A percentile compares a stretch with the other conserved stretches of the same genome.
phyloP scores from a whole-genome alignment of 805 yeast species.

The Wickerhamomyces hampshirensis region DNA sequence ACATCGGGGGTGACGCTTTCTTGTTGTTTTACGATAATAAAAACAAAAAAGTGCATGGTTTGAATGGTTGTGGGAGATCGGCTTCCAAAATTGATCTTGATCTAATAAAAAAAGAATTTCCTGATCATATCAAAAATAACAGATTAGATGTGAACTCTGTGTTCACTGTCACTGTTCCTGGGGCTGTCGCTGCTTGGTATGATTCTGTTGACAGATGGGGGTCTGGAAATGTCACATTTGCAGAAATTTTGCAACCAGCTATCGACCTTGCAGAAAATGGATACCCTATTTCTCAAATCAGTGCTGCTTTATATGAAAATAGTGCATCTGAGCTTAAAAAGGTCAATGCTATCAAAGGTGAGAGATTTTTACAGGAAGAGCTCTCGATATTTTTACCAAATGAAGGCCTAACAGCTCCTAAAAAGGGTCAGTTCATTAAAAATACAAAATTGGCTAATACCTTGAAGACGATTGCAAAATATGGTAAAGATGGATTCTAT shows the following conservation, averaged over 20 bases:
- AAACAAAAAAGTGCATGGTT: constrained; percentile 50
- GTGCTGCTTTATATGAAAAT: constrained; percentile 46
- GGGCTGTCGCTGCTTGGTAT: constrained; percentile 76
- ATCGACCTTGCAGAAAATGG: constrained; percentile 68
- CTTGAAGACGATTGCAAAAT: constrained; percentile 42
- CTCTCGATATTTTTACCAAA: constrained; percentile 34
- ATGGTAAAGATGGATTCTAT: constrained; percentile 66
- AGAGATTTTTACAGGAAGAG: constrained; percentile 25
- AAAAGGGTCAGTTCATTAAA: constrained; percentile 50
- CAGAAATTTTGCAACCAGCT: constrained; percentile 57
- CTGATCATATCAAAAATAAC: constrained; percentile 39
- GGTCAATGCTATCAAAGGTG: constrained; percentile 28
- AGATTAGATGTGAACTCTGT: constrained; percentile 52
- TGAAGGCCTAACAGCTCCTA: constrained; percentile 41
- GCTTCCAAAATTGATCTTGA: constrained; percentile 48
- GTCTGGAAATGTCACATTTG: constrained; percentile 56
- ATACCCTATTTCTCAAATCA: constrained; percentile 56
- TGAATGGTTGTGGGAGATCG: constrained; percentile 75
- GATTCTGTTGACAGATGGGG: constrained; percentile 72
- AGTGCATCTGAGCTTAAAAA: constrained; percentile 34
- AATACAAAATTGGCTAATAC: constrained; percentile 52
- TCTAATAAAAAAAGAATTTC: constrained; percentile 33
- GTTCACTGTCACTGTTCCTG: constrained; percentile 68
- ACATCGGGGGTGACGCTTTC: constrained; percentile 69
- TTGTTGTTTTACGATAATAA: constrained; percentile 50